Conservation (phyloP, 2,329 filamentous ascomycete genomes). For the Penicillium brevicompactum region DNA sequence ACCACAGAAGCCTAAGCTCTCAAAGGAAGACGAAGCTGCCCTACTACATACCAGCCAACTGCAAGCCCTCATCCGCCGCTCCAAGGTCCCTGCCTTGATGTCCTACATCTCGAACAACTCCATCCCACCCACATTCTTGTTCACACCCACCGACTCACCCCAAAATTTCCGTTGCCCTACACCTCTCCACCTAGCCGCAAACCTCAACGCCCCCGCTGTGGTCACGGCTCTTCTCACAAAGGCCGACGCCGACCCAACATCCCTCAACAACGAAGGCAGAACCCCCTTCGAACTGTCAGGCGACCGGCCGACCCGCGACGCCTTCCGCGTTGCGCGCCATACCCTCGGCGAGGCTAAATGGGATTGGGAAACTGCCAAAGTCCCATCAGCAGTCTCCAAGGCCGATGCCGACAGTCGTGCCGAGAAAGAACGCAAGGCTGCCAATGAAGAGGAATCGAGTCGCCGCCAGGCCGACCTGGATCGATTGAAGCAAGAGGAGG, state of each 20-base stretch:
- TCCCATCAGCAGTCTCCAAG: constrained; percentile 71
- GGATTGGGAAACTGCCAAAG: constrained; percentile 75
- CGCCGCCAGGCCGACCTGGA: constrained; percentile 75
- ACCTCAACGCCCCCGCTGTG: constrained; percentile 76
- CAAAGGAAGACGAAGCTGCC: constrained; percentile 81
- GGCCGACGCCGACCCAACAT: constrained; percentile 71
- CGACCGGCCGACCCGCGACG: constrained; percentile 81
- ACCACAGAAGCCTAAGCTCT: constrained; percentile 60
- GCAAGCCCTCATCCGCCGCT: constrained; percentile 82
- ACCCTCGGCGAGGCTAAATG: constrained; percentile 77
- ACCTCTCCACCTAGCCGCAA: constrained; percentile 81
- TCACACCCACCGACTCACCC: constrained; percentile 67
- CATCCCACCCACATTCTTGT: constrained; percentile 71
- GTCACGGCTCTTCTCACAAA: constrained; percentile 76
- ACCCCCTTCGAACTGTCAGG: constrained; percentile 85
- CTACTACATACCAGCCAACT: constrained; percentile 85
- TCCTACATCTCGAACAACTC: constrained; percentile 79
- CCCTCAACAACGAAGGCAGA: constrained; percentile 73
- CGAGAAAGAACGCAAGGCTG: constrained; percentile 70
- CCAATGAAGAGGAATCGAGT: constrained; percentile 67
- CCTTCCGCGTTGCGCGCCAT: constrained; percentile 83
- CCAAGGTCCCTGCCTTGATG: constrained; percentile 83
- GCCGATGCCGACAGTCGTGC: constrained; percentile 70
- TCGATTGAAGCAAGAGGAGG: constrained; percentile 67
- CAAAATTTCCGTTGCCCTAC: constrained; percentile 80